A percentile compares a stretch with the other conserved stretches of the same genome.
Evolutionary conservation across 2,329 filamentous ascomycete genomes (phyloP).

Genomic region (Trichoderma brevicompactum): DNA sequence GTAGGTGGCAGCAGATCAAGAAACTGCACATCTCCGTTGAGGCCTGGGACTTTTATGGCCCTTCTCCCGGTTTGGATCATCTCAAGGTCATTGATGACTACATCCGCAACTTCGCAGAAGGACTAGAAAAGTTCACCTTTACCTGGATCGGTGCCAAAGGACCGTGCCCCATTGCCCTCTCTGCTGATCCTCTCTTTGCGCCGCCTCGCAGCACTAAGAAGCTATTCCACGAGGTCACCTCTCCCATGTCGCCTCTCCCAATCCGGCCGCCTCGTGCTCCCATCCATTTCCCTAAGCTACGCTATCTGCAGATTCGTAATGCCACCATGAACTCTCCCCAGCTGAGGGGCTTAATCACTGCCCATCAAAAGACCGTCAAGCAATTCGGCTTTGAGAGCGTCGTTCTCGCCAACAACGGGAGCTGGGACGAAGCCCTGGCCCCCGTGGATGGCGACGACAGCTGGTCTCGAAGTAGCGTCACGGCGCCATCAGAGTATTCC

Average conservation of each 20-base stretch:
- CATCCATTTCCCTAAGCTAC: conserved; percentile 69
- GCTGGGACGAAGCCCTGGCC: conserved; percentile 82
- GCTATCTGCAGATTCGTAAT: conserved; percentile 73
- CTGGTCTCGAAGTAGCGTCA: conserved; percentile 43
- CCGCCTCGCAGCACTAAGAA: conserved; percentile 58
- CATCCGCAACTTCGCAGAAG: conserved; percentile 68
- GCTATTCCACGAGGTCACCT: conserved; percentile 67
- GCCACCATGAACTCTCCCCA: conserved; percentile 72
- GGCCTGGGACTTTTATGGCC: conserved; percentile 65
- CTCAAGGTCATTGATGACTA: conserved; percentile 82
- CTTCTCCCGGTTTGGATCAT: conserved; percentile 67
- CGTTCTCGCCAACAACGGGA: conserved; percentile 67
- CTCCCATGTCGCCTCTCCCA: conserved; percentile 66
- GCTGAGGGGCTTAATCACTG: conserved; percentile 68
- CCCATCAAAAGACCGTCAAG: conserved; percentile 68
- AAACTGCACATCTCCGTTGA: conserved; percentile 75
- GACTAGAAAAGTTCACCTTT: conserved; percentile 73
- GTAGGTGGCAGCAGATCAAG: conserved; percentile 77
- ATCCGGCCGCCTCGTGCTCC: conserved; percentile 56
- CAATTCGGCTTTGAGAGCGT: conserved; percentile 84
- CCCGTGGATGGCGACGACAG: conserved; percentile 59
- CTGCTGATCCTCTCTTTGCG: conserved; percentile 71
- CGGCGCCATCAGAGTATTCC: conserved; percentile 40
- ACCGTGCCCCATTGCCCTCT: conserved; percentile 72
- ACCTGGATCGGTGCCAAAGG: conserved; percentile 77